These are phyloP conservation scores for Pisolithus orientalis DNA, from an alignment of 768 basidiomycete genomes.

Conservation along the genomic window DNA sequence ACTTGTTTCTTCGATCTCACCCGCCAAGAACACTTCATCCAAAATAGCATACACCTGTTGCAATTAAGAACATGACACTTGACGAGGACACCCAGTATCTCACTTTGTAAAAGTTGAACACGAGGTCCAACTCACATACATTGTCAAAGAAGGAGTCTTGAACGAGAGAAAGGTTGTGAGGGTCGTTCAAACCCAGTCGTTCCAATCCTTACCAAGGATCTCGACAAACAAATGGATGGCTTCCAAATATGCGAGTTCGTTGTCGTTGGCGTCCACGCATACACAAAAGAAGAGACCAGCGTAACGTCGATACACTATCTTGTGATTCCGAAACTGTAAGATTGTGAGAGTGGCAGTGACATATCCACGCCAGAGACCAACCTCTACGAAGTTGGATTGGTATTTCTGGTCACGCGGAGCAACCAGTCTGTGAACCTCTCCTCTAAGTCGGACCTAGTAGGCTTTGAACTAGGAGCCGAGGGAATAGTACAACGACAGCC, in stretches of 20 bases:
- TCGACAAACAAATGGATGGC: constrained; percentile 99
- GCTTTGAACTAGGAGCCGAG: constrained; percentile 1
- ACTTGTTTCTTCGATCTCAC: constrained; percentile 97
- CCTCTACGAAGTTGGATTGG: constrained; percentile 99
- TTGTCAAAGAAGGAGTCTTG: constrained; percentile 98
- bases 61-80: constrained; percentile 2
- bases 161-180: neutral
- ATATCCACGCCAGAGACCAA: constrained; percentile 30
- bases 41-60: constrained; percentile 91
- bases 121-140: constrained; percentile 95
- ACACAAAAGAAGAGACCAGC: constrained; percentile 97
- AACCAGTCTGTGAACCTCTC: constrained; percentile 93
- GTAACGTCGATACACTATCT: constrained; percentile 94
- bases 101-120: constrained; percentile 99
- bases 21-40: constrained; percentile 97
- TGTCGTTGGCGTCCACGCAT: constrained; percentile 97
- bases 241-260: constrained; percentile 94
- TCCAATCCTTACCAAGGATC: constrained; percentile 71
- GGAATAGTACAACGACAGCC: neutral
- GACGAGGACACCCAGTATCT: neutral
- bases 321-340: constrained; percentile 90
- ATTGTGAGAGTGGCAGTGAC: constrained; percentile 2
- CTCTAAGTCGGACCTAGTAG: constrained; percentile 78
- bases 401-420: constrained; percentile 98
- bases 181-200: neutral